Evolutionary conservation across 257 asterid species (phyloP).

Genomic region (Prunella vulgaris): DNA sequence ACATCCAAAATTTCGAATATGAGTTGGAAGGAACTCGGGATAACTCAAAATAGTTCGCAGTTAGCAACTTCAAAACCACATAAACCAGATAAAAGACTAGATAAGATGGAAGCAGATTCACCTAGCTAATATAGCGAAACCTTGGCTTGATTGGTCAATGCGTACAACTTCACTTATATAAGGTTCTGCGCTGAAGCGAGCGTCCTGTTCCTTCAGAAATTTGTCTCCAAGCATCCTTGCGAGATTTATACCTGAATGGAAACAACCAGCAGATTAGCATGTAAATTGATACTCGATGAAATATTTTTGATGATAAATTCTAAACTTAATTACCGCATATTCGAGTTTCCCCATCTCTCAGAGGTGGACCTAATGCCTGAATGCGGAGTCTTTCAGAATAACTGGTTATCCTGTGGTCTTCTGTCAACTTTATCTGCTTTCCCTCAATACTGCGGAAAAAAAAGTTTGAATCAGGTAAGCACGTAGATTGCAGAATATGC

Average conservation of each 20-base stretch:
- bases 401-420: constrained; percentile 88
- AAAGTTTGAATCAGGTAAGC: constrained; percentile 9
- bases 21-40: background rate
- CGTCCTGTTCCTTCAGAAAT: constrained; percentile 86
- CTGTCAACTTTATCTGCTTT: constrained; percentile 86
- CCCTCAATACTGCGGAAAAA: constrained; percentile 67
- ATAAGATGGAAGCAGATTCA: constrained; percentile 24
- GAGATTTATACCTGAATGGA: constrained; percentile 71
- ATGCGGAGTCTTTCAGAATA: constrained; percentile 76
- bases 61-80: background rate
- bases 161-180: constrained; percentile 62
- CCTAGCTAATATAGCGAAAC: constrained; percentile 87
- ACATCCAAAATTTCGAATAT: constrained; percentile 16
- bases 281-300: constrained; percentile 8
- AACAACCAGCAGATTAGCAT: constrained; percentile 13
- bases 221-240: constrained; percentile 99
- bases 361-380: constrained; percentile 70
- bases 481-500: background rate
- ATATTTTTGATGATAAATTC: background rate
- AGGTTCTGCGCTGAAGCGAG: constrained; percentile 90
- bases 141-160: constrained; percentile 47
- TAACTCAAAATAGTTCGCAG: background rate
- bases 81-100: background rate
- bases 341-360: constrained; percentile 89
- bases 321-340: constrained; percentile 60